These are phyloP conservation scores for Microsporum ferrugineum DNA, from an alignment of 2,329 filamentous ascomycete species.

Conservation along the genomic window DNA sequence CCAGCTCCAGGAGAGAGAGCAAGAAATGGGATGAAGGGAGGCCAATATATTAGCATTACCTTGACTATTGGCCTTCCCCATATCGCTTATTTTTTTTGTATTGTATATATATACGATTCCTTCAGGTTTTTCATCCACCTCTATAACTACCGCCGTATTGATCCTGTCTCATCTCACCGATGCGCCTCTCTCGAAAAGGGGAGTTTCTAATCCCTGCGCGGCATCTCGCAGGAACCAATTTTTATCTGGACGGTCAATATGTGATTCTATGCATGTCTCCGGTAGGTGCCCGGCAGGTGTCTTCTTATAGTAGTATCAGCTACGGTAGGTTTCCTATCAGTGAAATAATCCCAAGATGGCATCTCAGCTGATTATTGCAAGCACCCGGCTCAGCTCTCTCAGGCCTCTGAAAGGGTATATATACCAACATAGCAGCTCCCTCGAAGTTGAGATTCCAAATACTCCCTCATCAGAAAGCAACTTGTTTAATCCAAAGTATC, in stretches of 20 bases:
- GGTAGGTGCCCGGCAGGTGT: neutral
- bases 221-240: neutral
- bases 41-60: conserved; percentile 33
- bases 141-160: neutral
- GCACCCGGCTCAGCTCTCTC: neutral
- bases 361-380: neutral
- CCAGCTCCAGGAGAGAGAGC: conserved; percentile 23
- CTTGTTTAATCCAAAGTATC: neutral
- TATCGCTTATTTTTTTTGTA: neutral
- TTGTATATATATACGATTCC: neutral
- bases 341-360: neutral
- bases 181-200: neutral
- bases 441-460: neutral
- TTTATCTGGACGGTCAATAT: too few relatives aligned
- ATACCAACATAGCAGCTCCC: neutral
- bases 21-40: conserved; percentile 39
- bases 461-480: neutral
- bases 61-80: neutral
- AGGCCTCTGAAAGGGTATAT: neutral
- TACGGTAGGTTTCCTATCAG: neutral
- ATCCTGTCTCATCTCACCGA: neutral
- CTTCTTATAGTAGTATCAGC: neutral
- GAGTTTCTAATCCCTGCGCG: neutral
- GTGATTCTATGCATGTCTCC: neutral
- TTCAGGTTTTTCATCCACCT: neutral